phyloP scores from a whole-genome alignment of 306 rosid genomes.

The Geum urbanum region DNA sequence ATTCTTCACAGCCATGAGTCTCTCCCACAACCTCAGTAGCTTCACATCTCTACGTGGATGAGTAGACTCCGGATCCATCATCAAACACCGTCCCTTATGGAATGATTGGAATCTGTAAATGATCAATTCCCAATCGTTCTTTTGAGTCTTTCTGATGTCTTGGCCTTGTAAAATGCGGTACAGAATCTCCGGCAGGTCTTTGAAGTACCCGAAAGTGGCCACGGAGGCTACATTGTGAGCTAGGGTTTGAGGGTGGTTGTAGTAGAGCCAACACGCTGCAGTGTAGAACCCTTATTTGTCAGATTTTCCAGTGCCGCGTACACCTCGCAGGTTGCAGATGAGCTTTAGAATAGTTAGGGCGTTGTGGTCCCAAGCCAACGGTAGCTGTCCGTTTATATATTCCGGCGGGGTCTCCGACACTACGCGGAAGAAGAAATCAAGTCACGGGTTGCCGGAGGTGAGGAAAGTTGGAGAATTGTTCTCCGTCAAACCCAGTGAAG shows the following conservation, averaged over 20 bases:
- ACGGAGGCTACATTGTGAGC: conserved; percentile 44
- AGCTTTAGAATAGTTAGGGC: conserved; percentile 60
- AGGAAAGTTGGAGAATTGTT: conserved; percentile 37
- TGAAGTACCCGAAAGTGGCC: conserved; percentile 59
- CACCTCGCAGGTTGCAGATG: conserved; percentile 52
- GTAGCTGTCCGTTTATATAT: conserved; percentile 20
- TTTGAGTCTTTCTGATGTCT: conserved; percentile 25
- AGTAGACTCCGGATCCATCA: not conserved
- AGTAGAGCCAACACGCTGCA: conserved; percentile 50
- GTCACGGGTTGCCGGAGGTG: conserved; percentile 54
- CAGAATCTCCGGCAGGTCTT: conserved; percentile 66
- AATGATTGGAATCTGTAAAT: not conserved
- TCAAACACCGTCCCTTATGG: not conserved
- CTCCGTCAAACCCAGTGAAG: conserved; percentile 32
- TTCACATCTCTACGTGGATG: not conserved
- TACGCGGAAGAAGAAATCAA: conserved; percentile 58
- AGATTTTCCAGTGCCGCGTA: conserved; percentile 57
- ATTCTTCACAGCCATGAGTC: not conserved
- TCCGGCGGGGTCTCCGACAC: conserved; percentile 41
- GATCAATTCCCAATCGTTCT: conserved; percentile 24
- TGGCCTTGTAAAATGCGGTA: conserved; percentile 50
- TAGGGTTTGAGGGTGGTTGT: conserved; percentile 52
- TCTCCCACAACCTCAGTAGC: not conserved
- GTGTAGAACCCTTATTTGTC: conserved; percentile 41
- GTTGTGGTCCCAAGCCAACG: conserved; percentile 41